Percentiles rank a stretch among this genome's conserved stretches.
phyloP scores from a whole-genome alignment of 352 stramenopile genomes.

The Hyaloperonospora arabidopsidis region DNA sequence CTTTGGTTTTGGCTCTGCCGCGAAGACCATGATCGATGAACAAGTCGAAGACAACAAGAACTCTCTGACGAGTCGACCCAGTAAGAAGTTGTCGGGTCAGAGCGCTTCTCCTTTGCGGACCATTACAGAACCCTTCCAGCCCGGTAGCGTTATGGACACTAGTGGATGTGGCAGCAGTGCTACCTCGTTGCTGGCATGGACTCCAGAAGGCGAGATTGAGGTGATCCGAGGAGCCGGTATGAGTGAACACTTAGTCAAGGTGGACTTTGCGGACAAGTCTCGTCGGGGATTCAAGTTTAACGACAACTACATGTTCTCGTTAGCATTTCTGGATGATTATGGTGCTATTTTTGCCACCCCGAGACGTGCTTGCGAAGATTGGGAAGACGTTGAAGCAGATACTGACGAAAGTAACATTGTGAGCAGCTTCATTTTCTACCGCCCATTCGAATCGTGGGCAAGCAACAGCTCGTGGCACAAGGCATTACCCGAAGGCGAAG shows the following conservation, averaged over 20 bases:
- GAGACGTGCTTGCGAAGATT: slow-evolving; percentile 50
- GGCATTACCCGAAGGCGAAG: slow-evolving; percentile 54
- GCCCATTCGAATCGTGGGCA: slow-evolving; percentile 76
- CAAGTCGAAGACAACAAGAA: slow-evolving; percentile 19
- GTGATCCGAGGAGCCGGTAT: slow-evolving; percentile 55
- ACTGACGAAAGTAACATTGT: slow-evolving; percentile 44
- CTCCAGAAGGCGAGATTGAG: slow-evolving; percentile 72
- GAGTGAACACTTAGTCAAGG: slow-evolving; percentile 70
- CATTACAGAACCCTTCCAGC: slow-evolving; percentile 58
- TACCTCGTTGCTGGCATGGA: slow-evolving; percentile 63
- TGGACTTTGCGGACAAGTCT: slow-evolving; percentile 76
- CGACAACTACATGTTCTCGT: slow-evolving; percentile 78
- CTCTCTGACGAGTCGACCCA: slow-evolving; percentile 3
- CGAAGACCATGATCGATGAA: slow-evolving; percentile 19
- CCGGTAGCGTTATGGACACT: slow-evolving; percentile 41
- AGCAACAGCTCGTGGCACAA: slow-evolving; percentile 77
- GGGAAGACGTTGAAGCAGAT: slow-evolving; percentile 37
- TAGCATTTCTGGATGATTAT: slow-evolving; percentile 61
- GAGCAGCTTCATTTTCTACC: slow-evolving; percentile 74
- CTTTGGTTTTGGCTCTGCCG: slow-evolving; percentile 62
- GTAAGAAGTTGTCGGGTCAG: slow-evolving; percentile 3
- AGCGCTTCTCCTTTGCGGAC: slow-evolving; percentile 21
- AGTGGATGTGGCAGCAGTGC: slow-evolving; percentile 20
- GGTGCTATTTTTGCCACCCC: slow-evolving; percentile 72
- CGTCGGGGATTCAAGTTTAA: slow-evolving; percentile 80